These are phyloP conservation scores for Trypanosoma caninum DNA, from an alignment of 208 protist species.

Conservation along the genomic window DNA sequence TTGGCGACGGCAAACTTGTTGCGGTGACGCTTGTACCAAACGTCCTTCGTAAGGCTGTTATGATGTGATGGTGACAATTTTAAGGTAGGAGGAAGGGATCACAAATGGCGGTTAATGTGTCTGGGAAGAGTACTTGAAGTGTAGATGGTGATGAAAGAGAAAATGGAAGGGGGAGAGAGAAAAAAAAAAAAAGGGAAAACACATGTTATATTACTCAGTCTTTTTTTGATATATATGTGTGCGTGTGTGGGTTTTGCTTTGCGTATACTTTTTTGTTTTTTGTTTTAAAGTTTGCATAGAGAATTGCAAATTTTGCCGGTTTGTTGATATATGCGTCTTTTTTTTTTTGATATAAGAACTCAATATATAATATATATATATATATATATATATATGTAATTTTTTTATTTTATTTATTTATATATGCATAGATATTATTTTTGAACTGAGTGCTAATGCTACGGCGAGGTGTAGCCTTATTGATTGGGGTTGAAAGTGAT, in stretches of 20 bases:
- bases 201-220: no score
- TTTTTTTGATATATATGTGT: conserved; percentile 3
- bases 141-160: no score
- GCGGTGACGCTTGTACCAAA: conserved; percentile 55
- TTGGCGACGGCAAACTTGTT: conserved; percentile 73
- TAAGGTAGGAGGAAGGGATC: neutral
- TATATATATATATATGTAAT: no score
- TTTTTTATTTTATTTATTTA: conserved; percentile 5
- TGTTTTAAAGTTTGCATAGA: neutral
- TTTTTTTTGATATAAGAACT: no score
- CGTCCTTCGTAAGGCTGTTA: conserved; percentile 11
- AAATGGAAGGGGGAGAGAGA: no score
- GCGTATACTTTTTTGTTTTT: neutral
- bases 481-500: conserved; percentile 72
- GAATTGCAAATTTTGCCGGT: neutral
- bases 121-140: neutral
- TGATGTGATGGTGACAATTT: neutral
- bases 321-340: no score
- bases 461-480: conserved; percentile 43
- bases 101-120: no score
- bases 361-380: no score
- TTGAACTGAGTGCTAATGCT: no score
- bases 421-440: no score
- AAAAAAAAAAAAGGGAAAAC: no score
- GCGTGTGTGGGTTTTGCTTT: neutral